Evolutionary conservation across 2,329 filamentous ascomycete species (phyloP), one percentile per base, ranked within the genome.

Genomic region (Penicillium aurantiogriseum): DNA sequence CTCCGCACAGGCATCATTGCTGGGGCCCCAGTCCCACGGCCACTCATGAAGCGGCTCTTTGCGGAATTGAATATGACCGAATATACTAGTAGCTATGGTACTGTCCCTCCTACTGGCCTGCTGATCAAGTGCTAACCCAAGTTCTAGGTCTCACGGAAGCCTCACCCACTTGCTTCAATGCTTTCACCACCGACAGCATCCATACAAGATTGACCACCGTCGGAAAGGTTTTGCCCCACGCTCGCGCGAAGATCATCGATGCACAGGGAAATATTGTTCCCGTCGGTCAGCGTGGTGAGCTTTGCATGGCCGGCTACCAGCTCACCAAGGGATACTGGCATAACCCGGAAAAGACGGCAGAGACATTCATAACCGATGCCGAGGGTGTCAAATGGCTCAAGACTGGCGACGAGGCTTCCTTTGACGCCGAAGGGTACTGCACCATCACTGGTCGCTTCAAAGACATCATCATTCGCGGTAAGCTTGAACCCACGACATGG

Each of bases 1-100:
- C 79, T 92, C 19, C 81, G 90, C 35, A 92, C 89, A 0, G 90
- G 90, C 8, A 92, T 91, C 66, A 88, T 92, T 44, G 90, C 90
- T 0, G 90, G 90, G 0, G 88, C 89, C 0, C 89, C 89, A 0
- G 89, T 93, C 1, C 89, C 90, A 2, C 81, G 84, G 3, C 86
- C 89, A 57, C 77, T 93, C 23, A 91, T 93, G 87, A 84, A 89
- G 72, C 79, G 85, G 27, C 80, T 93, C 53, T 83, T 91, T 15
- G 81, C 83, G 35, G 84, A 86, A 31, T 83, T 93, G 31, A 88
- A 89, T 54, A 92, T 93, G 86, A 83, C 80, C 9, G 86, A 91
- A 70, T 91, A 91, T 57, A 84, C 85, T 1, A 87, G 83, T 63
- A 88, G 84, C 68, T 89, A 89, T 62, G 78, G 71, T 68, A 62